Evolutionary conservation across 2,329 filamentous ascomycete species (phyloP), one percentile per base, ranked within the genome.

Genomic region (Penicillium oxalicum): DNA sequence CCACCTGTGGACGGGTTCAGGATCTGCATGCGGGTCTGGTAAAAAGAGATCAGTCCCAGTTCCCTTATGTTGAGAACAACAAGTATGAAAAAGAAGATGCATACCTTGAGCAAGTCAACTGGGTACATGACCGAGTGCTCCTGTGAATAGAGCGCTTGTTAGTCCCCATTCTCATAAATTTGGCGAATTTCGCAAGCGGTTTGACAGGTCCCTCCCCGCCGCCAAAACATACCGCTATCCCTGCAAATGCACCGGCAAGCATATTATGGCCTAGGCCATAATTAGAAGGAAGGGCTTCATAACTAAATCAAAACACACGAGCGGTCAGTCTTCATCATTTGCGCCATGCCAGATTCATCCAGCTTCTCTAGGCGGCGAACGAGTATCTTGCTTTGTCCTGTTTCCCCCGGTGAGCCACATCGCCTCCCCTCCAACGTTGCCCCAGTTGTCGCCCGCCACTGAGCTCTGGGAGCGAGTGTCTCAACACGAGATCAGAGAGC

Each of bases 111-210:
- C 60, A 95, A 83, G 75, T 98, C 93, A 66, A 98, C 87, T 18
- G 93, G 93, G 68, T 98, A 98, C 93, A 98, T 97, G 63, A 95
- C 91, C 51, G 91, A 94, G 72, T 97, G 91, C 75, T 97, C 91
- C 91, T 96, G 61, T 49, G 59, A 41, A 42, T 2, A 8, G 56
- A 45, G 44, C 42, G 53, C 54, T 58, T 45, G 51, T 60, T 52
- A 60, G 55, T 49, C 35, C 35, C 29, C 45, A 49, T 27, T 38
- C 39, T 39, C 11, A 12, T 13, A 11, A 2, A 25, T 13, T 32
- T 33, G n/a, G 33, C 37, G 46, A 11, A 11, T 4, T 32, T 5
- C 32, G 24, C 28, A 29, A 37, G 12, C 18, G 24, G 33, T 13
- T 29, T 45, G 39, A 29, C 11, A 26, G 44, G 36, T 39, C 36